Evolutionary conservation across 2,329 filamentous ascomycete genomes (phyloP), one percentile per base, ranked within the genome.

Genomic region (Apiospora phragmitis): DNA sequence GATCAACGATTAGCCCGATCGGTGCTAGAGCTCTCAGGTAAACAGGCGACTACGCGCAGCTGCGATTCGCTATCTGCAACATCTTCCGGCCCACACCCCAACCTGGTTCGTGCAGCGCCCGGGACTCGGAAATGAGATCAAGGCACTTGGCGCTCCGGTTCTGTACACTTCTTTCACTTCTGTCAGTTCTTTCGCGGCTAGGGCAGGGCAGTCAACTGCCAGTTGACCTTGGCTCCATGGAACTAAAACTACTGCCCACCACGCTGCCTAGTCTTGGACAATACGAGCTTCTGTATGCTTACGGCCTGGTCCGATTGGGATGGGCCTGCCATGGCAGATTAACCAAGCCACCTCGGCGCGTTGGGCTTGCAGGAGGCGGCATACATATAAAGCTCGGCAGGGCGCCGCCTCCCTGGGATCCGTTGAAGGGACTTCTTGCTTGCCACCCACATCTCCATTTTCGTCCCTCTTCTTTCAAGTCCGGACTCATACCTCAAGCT

Each of bases 301-400:
- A 62, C 29, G 55, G 55, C 9, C 43, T 62, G 32, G 8, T 62
- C 51, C 29, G 51, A 7, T 59, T 35, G 51, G 29, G 29, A 59
- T 35, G 29, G 26, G 51, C 51, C 51, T 59, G 51, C 6, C 7
- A 35, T 35, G 51, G 6, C 51, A 59, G 51, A 59, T 59, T 59
- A 38, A 7, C 55, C 38, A 32, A 62, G 55, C 55, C 55, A 32
- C 32, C 55, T 62, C 55, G 55, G 55, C 32, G 55, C 55, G 6
- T 62, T 21, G 55, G 55, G 18, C 55, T 55, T 38, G 21, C 32
- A 51, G 47, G 11, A 51, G 47, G 51, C 51, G 16, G 49, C 49
- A 59, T 62, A 62, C 55, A 62, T 62, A 62, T 62, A 62, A 62
- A 62, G 55, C 21, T 62, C 51, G 55, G 55, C 21, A 62, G 38